Evolutionary conservation across 163 green algal species (phyloP).

Genomic region (Coccomyxa subellipsoidea): DNA sequence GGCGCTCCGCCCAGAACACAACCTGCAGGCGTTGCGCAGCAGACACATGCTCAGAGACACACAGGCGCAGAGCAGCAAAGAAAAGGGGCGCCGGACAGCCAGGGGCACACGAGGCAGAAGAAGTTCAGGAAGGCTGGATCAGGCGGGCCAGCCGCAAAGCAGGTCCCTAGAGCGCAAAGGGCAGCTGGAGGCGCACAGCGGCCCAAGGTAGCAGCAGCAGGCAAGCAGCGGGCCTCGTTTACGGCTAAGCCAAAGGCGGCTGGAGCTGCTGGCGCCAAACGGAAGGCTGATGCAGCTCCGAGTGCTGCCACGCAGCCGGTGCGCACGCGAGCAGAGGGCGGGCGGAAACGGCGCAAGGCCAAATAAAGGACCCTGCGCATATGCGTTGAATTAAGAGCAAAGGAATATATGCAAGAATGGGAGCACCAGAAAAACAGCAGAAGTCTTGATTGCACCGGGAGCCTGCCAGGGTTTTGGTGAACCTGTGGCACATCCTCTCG

Average conservation of each 20-base stretch:
- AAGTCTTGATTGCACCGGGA: too few species aligned
- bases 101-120: background rate
- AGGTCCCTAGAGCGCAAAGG: background rate
- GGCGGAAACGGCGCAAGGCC: slow-evolving; percentile 49
- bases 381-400: background rate
- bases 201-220: background rate
- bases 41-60: background rate
- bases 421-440: too few species aligned
- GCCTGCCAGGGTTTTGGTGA: too few species aligned
- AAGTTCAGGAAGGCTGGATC: background rate
- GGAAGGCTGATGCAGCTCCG: too few species aligned
- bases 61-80: background rate
- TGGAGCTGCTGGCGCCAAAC: too few species aligned
- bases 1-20: background rate
- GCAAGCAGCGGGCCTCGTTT: too few species aligned
- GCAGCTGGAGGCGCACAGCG: background rate
- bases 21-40: background rate
- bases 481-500: too few species aligned
- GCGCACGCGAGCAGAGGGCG: slow-evolving; percentile 48
- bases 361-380: background rate
- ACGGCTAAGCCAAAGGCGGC: too few species aligned
- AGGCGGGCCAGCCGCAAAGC: background rate
- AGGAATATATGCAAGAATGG: too few species aligned
- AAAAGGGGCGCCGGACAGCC: background rate
- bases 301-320: background rate